Evolutionary conservation across 768 basidiomycete species (phyloP).

Genomic region (Dentipellis sp.): DNA sequence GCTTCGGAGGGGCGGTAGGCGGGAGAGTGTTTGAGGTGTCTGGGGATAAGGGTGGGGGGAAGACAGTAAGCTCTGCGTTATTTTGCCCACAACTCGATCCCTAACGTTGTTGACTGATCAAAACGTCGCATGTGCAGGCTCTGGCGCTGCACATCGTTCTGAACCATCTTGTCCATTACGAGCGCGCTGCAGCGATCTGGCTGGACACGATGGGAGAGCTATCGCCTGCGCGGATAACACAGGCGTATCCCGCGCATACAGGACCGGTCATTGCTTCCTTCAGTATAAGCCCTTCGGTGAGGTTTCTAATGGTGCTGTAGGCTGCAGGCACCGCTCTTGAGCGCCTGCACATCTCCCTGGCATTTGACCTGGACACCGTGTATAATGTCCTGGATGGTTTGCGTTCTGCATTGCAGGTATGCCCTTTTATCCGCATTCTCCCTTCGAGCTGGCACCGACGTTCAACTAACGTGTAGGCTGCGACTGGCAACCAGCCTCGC

Average conservation of each 20-base stretch:
- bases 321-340: not conserved
- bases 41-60: slow-evolving; percentile 56
- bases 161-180: slow-evolving; percentile 34
- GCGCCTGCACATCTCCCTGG: not conserved
- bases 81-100: too few species aligned
- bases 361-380: not conserved
- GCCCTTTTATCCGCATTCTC: not conserved
- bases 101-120: too few species aligned
- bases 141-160: slow-evolving; percentile 53
- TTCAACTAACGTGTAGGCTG: not conserved
- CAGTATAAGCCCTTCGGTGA: too few species aligned
- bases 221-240: slow-evolving; percentile 36
- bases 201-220: slow-evolving; percentile 68
- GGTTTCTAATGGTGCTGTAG: not conserved
- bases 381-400: not conserved
- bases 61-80: slow-evolving; percentile 43
- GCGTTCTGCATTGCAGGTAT: slow-evolving; percentile 1
- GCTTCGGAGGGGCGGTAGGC: slow-evolving; percentile 26
- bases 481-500: not conserved
- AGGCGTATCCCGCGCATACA: slow-evolving; percentile 19
- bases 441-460: too few species aligned
- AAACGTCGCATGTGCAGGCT: slow-evolving; percentile 30
- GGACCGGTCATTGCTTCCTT: slow-evolving; percentile 15
- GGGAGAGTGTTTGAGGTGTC: slow-evolving; percentile 58
- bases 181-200: slow-evolving; percentile 45